Evolutionary conservation across 2,329 filamentous ascomycete species (phyloP).

Genomic region (Phialophora macrospora): DNA sequence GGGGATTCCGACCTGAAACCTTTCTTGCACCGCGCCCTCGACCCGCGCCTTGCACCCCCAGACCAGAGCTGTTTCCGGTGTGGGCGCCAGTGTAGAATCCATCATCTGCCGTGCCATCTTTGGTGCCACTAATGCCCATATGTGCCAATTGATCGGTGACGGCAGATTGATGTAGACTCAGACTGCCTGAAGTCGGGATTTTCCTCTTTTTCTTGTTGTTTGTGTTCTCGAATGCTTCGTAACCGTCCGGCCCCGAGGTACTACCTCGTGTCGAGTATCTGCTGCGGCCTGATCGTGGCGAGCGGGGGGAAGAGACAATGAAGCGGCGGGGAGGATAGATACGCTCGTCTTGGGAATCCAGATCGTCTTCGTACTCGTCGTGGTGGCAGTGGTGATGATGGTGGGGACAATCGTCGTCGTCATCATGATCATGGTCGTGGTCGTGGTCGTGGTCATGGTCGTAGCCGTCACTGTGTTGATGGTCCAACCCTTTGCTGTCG

Average conservation of each 20-base stretch:
- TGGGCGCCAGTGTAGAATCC: constrained; percentile 53
- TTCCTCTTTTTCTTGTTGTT: constrained; percentile 99
- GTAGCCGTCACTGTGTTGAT: constrained; percentile 49
- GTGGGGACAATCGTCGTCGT: constrained; percentile 36
- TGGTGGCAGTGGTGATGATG: constrained; percentile 43
- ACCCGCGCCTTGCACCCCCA: constrained; percentile 78
- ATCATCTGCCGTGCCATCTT: constrained; percentile 43
- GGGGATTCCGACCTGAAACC: constrained; percentile 39
- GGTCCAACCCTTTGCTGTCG: constrained; percentile 52
- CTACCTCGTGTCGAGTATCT: constrained; percentile 52
- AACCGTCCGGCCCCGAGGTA: constrained; percentile 78
- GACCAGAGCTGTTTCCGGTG: constrained; percentile 55
- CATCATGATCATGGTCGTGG: constrained; percentile 39
- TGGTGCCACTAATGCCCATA: constrained; percentile 61
- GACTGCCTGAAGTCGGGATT: constrained; percentile 84
- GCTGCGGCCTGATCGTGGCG: constrained; percentile 44
- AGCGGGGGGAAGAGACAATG: constrained; percentile 46
- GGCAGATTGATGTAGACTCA: constrained; percentile 62
- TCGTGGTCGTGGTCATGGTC: constrained; percentile 38
- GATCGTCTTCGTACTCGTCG: constrained; percentile 54
- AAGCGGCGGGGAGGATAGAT: constrained; percentile 51
- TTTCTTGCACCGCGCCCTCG: constrained; percentile 77
- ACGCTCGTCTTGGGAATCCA: constrained; percentile 58
- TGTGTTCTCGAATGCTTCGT: constrained; percentile 96
- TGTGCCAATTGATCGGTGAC: constrained; percentile 68